Conservation (phyloP, 177 flowering plant species). For the Vitis hybrid region DNA sequence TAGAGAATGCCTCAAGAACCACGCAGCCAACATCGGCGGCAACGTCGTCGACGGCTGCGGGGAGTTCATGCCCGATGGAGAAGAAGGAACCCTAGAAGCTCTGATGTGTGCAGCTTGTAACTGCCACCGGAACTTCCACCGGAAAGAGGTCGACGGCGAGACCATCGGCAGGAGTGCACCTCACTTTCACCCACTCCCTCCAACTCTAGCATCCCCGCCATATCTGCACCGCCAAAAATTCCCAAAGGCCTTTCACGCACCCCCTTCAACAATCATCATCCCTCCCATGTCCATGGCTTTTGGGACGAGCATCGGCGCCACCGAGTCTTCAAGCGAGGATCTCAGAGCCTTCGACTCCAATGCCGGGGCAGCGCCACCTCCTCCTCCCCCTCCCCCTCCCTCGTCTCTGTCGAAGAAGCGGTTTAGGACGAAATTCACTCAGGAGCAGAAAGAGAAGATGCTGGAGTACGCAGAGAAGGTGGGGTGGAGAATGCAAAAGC, state of each 20-base stretch:
- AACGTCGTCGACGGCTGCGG: conserved; percentile 54
- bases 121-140: conserved; percentile 69
- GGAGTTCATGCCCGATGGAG: conserved; percentile 61
- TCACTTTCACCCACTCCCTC: conserved; percentile 23
- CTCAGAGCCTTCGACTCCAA: conserved; percentile 28
- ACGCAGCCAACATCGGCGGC: conserved; percentile 41
- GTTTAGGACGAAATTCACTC: conserved; percentile 48
- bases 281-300: conserved; percentile 39
- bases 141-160: conserved; percentile 33
- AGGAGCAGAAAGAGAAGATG: conserved; percentile 52
- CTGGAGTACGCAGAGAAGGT: conserved; percentile 45
- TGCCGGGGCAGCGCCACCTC: conserved; percentile 18
- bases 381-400: conserved; percentile 16
- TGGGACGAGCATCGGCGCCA: conserved; percentile 25
- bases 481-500: conserved; percentile 46
- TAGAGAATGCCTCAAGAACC: conserved; percentile 44
- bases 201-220: conserved; percentile 19
- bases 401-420: conserved; percentile 33
- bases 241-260: conserved; percentile 3
- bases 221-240: conserved; percentile 23
- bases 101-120: conserved; percentile 61
- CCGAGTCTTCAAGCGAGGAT: conserved; percentile 47
- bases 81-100: conserved; percentile 38
- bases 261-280: conserved; percentile 19
- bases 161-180: neutral